Evolutionary conservation across 2,329 filamentous ascomycete species (phyloP), one percentile per base, ranked within the genome.

Genomic region (Pseudogymnoascus sp.): DNA sequence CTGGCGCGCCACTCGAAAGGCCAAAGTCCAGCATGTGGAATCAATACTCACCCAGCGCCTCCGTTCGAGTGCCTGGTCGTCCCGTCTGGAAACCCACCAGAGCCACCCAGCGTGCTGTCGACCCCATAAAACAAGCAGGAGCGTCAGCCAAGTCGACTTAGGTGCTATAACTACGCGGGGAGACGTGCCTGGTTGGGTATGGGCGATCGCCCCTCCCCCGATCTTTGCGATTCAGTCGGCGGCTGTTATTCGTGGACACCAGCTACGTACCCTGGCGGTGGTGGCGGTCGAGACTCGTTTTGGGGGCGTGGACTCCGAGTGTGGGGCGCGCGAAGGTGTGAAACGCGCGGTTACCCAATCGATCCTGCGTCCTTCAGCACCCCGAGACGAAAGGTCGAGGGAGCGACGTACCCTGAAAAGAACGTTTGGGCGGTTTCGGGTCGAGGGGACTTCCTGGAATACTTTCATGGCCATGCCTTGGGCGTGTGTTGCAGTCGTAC

Each of bases 341-440:
- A 55, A 55, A 55, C 45, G 45, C 45, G 45, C 45, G 45, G 45
- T 55, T 55, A 26, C n/a, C 45, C 45, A 55, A 55, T 55, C 45
- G 45, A 55, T 55, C 45, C 45, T 55, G 8, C 45, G 10, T 55
- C 45, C 26, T 12, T 11, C 4, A 12, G 4, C 14, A 16, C 45
- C 45, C 26, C 26, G 26, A 33, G 45, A 55, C 45, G 45, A 55
- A 33, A 26, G 5, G 8, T 23, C 21, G n/a, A 31, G 21, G 29
- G n/a, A 55, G 39, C 45, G 26, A 33, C 26, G 45, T 31, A 33
- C 26, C 45, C 45, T 33, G 8, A 31, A 23, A 55, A 55, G 21
- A 55, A 10, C 45, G 26, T 55, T 55, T 55, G 45, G 45, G 26
- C 4, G 45, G 45, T 55, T 55, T 55, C 45, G 45, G 7, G n/a